A percentile compares a stretch with the other conserved stretches of the same genome.
These are phyloP conservation scores for Aspergillus hiratsukae DNA, from an alignment of 2,329 filamentous ascomycete species.

Conservation along the genomic window DNA sequence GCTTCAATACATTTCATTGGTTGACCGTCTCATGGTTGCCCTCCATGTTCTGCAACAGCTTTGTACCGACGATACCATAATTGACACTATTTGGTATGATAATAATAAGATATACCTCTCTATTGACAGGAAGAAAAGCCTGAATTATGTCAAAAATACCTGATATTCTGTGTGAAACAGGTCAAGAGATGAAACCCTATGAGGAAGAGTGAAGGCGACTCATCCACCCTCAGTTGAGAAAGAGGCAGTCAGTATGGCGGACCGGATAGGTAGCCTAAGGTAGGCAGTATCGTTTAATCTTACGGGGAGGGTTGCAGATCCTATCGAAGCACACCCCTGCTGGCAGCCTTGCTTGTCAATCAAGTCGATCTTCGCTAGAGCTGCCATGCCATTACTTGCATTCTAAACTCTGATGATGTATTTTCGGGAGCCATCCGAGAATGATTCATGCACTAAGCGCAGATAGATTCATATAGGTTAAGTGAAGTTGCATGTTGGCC, in stretches of 20 bases:
- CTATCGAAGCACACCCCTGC: not conserved
- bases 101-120: not conserved
- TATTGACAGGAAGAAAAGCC: not conserved
- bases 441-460: not conserved
- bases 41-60: slow-evolving; percentile 8
- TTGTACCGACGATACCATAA: slow-evolving; percentile 14
- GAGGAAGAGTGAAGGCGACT: not conserved
- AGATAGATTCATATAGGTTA: not conserved
- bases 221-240: no score
- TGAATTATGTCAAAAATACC: not conserved
- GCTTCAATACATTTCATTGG: slow-evolving; percentile 16
- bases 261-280: no score
- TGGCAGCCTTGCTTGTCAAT: slow-evolving; percentile 3
- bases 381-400: not conserved
- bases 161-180: not conserved
- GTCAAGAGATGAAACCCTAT: not conserved
- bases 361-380: slow-evolving; percentile 13
- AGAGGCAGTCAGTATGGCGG: no score
- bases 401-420: not conserved
- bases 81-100: not conserved
- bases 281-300: not conserved
- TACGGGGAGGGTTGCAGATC: slow-evolving; percentile 1
- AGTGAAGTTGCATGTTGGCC: not conserved
- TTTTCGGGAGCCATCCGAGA: not conserved
- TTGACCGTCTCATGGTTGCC: not conserved